Conservation (phyloP, 2,329 filamentous ascomycete genomes). For the Sclerotinia borealis region DNA sequence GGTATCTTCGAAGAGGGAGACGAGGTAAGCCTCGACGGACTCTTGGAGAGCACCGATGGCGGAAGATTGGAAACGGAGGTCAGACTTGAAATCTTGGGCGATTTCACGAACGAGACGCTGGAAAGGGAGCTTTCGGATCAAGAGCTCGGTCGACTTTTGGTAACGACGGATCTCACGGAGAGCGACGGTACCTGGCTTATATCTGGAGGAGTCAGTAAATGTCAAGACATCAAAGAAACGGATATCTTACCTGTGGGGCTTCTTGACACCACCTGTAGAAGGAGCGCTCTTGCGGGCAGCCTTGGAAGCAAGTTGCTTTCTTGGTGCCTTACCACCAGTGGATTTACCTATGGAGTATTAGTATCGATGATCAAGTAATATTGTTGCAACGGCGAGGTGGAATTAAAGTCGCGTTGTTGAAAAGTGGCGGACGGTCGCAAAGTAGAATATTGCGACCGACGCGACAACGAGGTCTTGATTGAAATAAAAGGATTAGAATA, state of each 20-base stretch:
- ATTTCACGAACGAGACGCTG: constrained; percentile 97
- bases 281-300: constrained; percentile 97
- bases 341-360: constrained; percentile 50
- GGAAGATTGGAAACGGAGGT: constrained; percentile 95
- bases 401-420: constrained; percentile 14
- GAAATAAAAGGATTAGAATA: not conserved
- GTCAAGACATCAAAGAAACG: not conserved
- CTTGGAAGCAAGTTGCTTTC: constrained; percentile 98
- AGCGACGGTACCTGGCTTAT: constrained; percentile 91
- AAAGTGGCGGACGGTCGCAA: constrained; percentile 16
- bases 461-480: constrained; percentile 1
- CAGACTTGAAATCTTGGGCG: constrained; percentile 90
- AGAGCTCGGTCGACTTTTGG: constrained; percentile 93
- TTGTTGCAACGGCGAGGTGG: not conserved
- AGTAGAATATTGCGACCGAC: constrained; percentile 26
- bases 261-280: constrained; percentile 56
- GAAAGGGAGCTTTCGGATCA: constrained; percentile 97
- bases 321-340: constrained; percentile 71
- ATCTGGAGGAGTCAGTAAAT: constrained; percentile 45
- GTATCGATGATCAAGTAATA: constrained; percentile 14
- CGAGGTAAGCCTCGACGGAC: constrained; percentile 97
- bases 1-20: constrained; percentile 97
- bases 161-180: constrained; percentile 98
- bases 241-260: constrained; percentile 7
- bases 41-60: constrained; percentile 97